phyloP scores from a whole-genome alignment of 2,329 filamentous ascomycete species.

The Cucurbitaria berberidis region DNA sequence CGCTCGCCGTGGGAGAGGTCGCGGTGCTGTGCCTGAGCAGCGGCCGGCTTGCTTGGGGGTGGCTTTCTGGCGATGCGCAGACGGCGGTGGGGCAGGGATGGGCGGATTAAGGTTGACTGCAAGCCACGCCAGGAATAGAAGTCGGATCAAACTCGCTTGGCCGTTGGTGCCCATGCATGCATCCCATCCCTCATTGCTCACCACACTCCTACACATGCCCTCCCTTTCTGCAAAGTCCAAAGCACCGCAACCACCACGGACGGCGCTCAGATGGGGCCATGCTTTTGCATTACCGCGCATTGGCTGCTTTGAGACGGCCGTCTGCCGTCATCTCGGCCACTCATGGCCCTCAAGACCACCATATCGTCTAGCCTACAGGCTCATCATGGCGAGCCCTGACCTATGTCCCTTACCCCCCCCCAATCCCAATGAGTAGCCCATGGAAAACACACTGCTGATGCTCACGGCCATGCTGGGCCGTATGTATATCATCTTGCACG shows the following conservation, averaged over 20 bases:
- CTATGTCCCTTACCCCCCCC: slow-evolving; percentile 25
- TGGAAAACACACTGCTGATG: slow-evolving; percentile 40
- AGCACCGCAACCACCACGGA: too few species aligned
- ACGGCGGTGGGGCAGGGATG: slow-evolving; percentile 40
- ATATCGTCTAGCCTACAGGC: slow-evolving; percentile 23
- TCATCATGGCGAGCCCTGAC: slow-evolving; percentile 29
- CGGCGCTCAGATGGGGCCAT: slow-evolving; percentile 28
- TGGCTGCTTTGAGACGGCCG: slow-evolving; percentile 32
- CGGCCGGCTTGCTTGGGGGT: slow-evolving; percentile 29
- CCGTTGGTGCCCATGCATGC: slow-evolving; percentile 19
- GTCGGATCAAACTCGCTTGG: slow-evolving; percentile 35
- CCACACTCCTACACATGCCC: slow-evolving; percentile 37
- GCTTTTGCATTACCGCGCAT: slow-evolving; percentile 32
- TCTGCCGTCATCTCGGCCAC: slow-evolving; percentile 29
- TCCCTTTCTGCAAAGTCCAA: slow-evolving; percentile 32
- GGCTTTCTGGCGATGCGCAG: slow-evolving; percentile 38
- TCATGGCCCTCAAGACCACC: slow-evolving; percentile 17
- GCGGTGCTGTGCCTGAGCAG: slow-evolving; percentile 28
- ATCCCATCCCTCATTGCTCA: slow-evolving; percentile 40
- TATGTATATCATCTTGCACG: slow-evolving; percentile 35
- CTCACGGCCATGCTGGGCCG: slow-evolving; percentile 22
- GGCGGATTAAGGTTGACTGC: slow-evolving; percentile 46
- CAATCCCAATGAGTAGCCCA: too few species aligned
- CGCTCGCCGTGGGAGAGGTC: neutral
- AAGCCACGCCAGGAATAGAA: slow-evolving; percentile 50